Evolutionary conservation across 495 filamentous ascomycete genomes (phyloP), one percentile per base, ranked within the genome.

Genomic region (Glonium stellatum): DNA sequence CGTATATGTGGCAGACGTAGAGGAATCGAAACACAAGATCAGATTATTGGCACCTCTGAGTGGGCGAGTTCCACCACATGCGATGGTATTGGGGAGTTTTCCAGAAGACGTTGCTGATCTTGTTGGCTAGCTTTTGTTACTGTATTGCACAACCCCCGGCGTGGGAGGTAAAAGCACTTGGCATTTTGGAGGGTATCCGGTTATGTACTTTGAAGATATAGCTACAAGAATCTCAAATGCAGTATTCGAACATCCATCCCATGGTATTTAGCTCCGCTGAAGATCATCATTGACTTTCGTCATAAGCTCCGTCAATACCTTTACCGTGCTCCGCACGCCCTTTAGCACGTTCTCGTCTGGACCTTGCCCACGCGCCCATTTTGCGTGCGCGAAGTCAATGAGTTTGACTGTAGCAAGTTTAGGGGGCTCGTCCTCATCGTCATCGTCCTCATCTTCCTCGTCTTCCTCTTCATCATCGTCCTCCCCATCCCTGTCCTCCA

Each of bases 381-480:
- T 73, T 19, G 93, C 92, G 75, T 98, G 93, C 21, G 93, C 93
- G 77, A 98, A 98, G 72, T 98, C 93, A 62, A 98, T 97, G 64
- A 98, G 74, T 69, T 95, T 93, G 57, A 96, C 78, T 36, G 81
- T 81, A 69, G 88, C 89, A 21, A 95, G 84, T 65, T 84, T 84
- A 0, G 89, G 89, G 19, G 81, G 70, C n/a, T 78, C 76, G 4
- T 82, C 78, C 50, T 87, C 76, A 13, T 83, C 86, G 0, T 87
- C 87, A 0, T 86, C 85, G 12, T 86, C 84, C 0, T 86, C 83
- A 1, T 80, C 82, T 1, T 84, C 87, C 0, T 86, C 85, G 12
- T 86, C 84, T 0, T 86, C 83, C 1, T 80, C 82, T 1, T 84
- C 81, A 6, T 78, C 76, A 2, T 78, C 77, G 0, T 80, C 83